A percentile compares a stretch with the other conserved stretches of the same genome.
These are phyloP conservation scores for Raddia guianensis DNA, from an alignment of 176 grass and related monocot species.

Conservation along the genomic window DNA sequence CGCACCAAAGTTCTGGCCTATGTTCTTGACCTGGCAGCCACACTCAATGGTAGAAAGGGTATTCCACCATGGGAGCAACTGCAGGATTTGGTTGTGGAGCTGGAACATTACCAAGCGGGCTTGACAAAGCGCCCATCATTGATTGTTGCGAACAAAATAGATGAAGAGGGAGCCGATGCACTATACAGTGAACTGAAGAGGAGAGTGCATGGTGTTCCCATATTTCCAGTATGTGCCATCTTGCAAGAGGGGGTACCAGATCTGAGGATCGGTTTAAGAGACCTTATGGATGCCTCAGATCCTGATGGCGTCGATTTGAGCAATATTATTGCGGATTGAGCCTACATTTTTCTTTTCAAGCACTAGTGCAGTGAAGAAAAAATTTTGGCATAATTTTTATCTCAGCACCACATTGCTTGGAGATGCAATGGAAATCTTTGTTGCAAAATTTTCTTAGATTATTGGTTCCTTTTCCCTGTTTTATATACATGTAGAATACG, in stretches of 20 bases:
- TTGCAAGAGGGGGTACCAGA: constrained; percentile 73
- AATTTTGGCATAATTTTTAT: background rate
- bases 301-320: constrained; percentile 48
- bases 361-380: background rate
- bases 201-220: constrained; percentile 61
- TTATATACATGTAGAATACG: background rate
- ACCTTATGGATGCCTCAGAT: constrained; percentile 67
- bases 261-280: constrained; percentile 68
- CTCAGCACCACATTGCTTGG: background rate
- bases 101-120: constrained; percentile 78
- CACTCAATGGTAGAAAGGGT: constrained; percentile 60
- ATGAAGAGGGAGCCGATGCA: constrained; percentile 69
- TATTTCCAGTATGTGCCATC: constrained; percentile 86
- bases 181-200: constrained; percentile 62
- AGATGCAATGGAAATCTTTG: constrained; percentile 12
- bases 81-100: constrained; percentile 60
- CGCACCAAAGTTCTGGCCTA: constrained; percentile 81
- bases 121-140: constrained; percentile 73
- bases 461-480: background rate
- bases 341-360: background rate
- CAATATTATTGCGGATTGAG: constrained; percentile 53
- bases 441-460: background rate
- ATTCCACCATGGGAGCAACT: constrained; percentile 84
- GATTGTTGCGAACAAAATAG: constrained; percentile 84
- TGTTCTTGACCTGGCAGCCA: constrained; percentile 71